phyloP scores from a whole-genome alignment of 345 rosid species.

The Corchorus capsularis region DNA sequence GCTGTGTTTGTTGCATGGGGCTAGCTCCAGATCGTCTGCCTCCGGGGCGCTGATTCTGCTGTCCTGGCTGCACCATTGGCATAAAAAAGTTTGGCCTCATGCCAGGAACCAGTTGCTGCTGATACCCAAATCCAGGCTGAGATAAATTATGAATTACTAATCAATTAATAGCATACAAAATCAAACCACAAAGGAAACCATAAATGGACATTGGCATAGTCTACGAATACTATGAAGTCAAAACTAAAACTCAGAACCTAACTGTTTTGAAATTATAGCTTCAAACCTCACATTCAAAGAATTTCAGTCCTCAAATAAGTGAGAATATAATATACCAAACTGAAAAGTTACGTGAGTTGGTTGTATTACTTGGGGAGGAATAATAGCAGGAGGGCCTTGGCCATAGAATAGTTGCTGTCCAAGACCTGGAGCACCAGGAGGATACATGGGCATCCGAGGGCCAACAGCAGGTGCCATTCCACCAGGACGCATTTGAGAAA shows the following conservation, averaged over 20 bases:
- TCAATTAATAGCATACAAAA: slow-evolving; percentile 1
- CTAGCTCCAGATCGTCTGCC: slow-evolving; percentile 66
- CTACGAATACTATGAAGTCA: background rate
- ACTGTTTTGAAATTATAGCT: too few species aligned
- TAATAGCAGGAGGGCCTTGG: slow-evolving; percentile 80
- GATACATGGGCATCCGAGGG: slow-evolving; percentile 84
- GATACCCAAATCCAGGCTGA: slow-evolving; percentile 91
- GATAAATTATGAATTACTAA: slow-evolving; percentile 10
- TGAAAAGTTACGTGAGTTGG: background rate
- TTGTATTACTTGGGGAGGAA: slow-evolving; percentile 70
- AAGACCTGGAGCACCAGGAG: slow-evolving; percentile 74
- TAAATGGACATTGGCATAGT: background rate
- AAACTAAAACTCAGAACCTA: too few species aligned
- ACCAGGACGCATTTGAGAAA: slow-evolving; percentile 83
- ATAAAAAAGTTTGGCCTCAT: slow-evolving; percentile 54
- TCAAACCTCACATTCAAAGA: too few species aligned
- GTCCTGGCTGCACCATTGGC: slow-evolving; percentile 94
- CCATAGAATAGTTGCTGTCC: slow-evolving; percentile 90
- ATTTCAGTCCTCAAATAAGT: too few species aligned
- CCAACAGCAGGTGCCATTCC: slow-evolving; percentile 74
- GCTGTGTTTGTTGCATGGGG: slow-evolving; percentile 63
- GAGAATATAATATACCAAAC: too few species aligned
- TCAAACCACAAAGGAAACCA: background rate
- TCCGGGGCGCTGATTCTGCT: slow-evolving; percentile 86
- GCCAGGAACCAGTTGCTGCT: slow-evolving; percentile 92